Conservation (phyloP, 1,284 basidiomycete genomes). For the Ganoderma boninense region DNA sequence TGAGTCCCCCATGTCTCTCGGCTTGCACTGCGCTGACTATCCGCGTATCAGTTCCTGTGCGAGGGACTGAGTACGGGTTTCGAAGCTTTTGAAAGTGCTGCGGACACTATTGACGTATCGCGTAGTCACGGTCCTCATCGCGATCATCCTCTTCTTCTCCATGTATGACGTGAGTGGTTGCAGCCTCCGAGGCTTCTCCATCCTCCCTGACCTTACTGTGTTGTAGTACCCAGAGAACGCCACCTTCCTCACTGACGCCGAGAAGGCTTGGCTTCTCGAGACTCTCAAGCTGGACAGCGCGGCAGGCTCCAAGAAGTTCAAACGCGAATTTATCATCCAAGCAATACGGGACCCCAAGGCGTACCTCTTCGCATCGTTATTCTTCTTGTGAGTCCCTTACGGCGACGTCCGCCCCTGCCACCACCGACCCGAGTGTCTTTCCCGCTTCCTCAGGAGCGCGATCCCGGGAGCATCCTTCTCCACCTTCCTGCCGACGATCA, state of each 20-base stretch:
- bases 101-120: background rate
- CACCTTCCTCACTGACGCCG: slow-evolving; percentile 41
- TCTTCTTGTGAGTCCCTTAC: slow-evolving; percentile 26
- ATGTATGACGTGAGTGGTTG: slow-evolving; percentile 11
- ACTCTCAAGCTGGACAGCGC: slow-evolving; percentile 40
- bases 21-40: background rate
- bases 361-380: slow-evolving; percentile 52
- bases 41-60: slow-evolving; percentile 1
- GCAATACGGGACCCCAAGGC: slow-evolving; percentile 37
- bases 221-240: slow-evolving; percentile 10
- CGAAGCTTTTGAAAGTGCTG: background rate
- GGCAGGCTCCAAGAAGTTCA: slow-evolving; percentile 29
- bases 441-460: slow-evolving; percentile 52
- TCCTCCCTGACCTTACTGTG: background rate
- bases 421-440: slow-evolving; percentile 51
- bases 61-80: slow-evolving; percentile 9
- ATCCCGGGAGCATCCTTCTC: slow-evolving; percentile 26
- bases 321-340: slow-evolving; percentile 36
- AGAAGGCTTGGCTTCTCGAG: slow-evolving; percentile 41
- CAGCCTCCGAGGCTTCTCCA: no score
- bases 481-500: slow-evolving; percentile 41
- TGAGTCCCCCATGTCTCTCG: background rate
- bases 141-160: slow-evolving; percentile 10
- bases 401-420: slow-evolving; percentile 38
- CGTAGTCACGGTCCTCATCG: slow-evolving; percentile 10